Base-by-base conservation (phyloP, 2,329 filamentous ascomycete genomes). In the Neopestalotiopsis sp. region DNA sequence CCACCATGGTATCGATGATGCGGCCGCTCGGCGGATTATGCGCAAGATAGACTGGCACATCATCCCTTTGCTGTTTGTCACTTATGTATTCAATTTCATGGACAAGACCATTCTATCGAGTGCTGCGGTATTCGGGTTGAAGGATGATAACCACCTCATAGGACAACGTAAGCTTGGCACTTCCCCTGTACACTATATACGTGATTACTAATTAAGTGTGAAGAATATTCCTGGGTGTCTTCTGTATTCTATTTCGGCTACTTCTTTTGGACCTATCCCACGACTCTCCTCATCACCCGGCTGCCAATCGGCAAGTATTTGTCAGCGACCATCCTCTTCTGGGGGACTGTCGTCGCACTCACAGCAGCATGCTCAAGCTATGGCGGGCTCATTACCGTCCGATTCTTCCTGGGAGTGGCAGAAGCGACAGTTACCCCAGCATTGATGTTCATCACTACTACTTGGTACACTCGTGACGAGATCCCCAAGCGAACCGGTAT, bases 401-500 rank as follows among this genome's bases (percentile, higher is more conserved):
- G 88, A 0, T 85, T 89, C 73, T 76, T 89, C 2, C 80, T 89
- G 0, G 88, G 88, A 5, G 81, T 85, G 13, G 84, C 84, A 0
- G 88, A 90, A 74, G 86, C 87, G 1, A 85, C 83, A 4, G 83
- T 88, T 63, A 85, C 83, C 0, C 88, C 88, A 0, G 84, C 82
- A 0, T 86, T 89, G 72, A 86, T 89, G 80, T 85, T 87, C 72
- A 81, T 89, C 67, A 88, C 86, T 0, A 83, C 83, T 0, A 87
- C 85, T 4, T 88, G 85, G 85, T 89, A 88, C 71, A 87, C 85
- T 0, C 85, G 87, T 42, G 85, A 87, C 66, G 87, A 88, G 74
- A 86, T 88, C 71, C 87, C 87, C 1, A 79, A 79, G 4, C 80
- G 87, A 3, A 86, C 86, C 0, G 87, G 86, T 4, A 81, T 88